Conservation (phyloP, 2,329 filamentous ascomycete species). For the Calonectria pseudoreteaudii region DNA sequence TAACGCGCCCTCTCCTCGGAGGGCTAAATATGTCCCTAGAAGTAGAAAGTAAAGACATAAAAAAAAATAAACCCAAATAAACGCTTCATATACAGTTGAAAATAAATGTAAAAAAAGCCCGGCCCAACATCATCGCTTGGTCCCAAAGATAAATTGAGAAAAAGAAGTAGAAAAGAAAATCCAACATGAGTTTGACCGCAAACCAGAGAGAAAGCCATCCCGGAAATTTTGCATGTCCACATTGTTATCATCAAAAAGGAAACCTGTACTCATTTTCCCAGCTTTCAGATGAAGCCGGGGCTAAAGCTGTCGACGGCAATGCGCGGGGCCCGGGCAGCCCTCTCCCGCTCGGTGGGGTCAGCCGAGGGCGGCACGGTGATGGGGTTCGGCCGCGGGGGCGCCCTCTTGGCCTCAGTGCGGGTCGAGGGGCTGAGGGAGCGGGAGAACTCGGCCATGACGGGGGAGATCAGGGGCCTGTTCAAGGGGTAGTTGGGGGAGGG, state of each 20-base stretch:
- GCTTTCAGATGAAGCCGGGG: constrained; percentile 39
- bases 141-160: background rate
- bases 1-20: background rate
- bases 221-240: constrained; percentile 2
- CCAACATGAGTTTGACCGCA: constrained; percentile 5
- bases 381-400: constrained; percentile 47
- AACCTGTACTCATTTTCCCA: background rate
- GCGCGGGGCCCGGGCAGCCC: constrained; percentile 31
- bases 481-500: constrained; percentile 13
- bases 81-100: constrained; percentile 9
- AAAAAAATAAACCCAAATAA: background rate
- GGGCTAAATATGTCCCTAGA: constrained; percentile 15
- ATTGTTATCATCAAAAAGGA: background rate
- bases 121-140: constrained; percentile 14
- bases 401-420: constrained; percentile 47
- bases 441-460: constrained; percentile 46
- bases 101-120: background rate
- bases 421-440: constrained; percentile 32
- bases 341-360: constrained; percentile 15
- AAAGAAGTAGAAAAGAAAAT: background rate
- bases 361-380: constrained; percentile 44
- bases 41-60: background rate
- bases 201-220: background rate
- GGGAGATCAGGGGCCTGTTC: constrained; percentile 45
- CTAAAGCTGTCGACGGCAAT: constrained; percentile 40